Evolutionary conservation across 2,329 filamentous ascomycete genomes (phyloP), one percentile per base, ranked within the genome.

Genomic region (Colletotrichum costaricense): DNA sequence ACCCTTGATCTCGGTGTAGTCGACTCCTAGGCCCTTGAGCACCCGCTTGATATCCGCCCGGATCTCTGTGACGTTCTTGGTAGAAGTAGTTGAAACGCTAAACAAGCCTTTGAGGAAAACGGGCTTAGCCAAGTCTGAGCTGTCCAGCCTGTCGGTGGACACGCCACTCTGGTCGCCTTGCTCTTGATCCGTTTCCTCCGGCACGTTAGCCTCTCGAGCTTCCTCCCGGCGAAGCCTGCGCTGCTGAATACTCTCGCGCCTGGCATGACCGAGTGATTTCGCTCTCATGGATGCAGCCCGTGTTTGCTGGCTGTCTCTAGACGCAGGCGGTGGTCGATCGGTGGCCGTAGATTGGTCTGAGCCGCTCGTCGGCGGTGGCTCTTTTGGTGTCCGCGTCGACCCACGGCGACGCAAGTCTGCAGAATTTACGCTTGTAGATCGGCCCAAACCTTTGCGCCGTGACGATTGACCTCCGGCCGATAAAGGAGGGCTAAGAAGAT

Each of bases 61-160:
- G 75, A 99, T 99, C 72, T 95, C 91, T 1, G 92, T 87, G 12
- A 98, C 90, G 1, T 96, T 94, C 80, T 97, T 97, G 79, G 93
- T 97, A 71, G 95, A 98, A 7, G 97, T 99, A 0, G 97, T 99
- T 4, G 95, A 97, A 67, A 98, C 97, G 78, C 96, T 98, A 85
- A 99, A 98, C 22, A 99, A 88, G 5, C 97, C 97, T 83, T 98
- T 99, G 70, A 99, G 89, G 81, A 93, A 98, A 3, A 98, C 97
- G 0, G 97, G 97, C 81, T 98, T 98, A 66, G 96, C 92, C 74
- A 96, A 90, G 76, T 97, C 95, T 5, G 93, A 92, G 76, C 90
- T 91, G 74, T 91, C 88, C 11, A 92, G 82, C 28, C 89, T 85
- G 54, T 93, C 91, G 2, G 88, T 90, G 9, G 91, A 92, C 33